Evolutionary conservation across 2,329 filamentous ascomycete genomes (phyloP), one percentile per base, ranked within the genome.

Genomic region (Fusarium nematophilum): DNA sequence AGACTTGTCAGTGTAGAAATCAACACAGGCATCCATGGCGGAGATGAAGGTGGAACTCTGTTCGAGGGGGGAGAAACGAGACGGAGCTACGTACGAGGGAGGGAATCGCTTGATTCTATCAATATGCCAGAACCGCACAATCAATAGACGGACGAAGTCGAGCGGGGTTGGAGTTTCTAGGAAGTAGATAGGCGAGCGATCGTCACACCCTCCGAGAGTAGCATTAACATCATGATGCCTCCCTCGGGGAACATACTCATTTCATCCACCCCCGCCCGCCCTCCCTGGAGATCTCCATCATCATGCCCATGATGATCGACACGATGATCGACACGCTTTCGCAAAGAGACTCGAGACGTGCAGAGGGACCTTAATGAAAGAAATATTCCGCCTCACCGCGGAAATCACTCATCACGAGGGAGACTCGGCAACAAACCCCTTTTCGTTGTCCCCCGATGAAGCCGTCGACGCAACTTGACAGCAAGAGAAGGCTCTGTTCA

Each of bases 301-400:
- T 15, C 42, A 50, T 52, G 37, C 10, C 17, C 9, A 37, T 17
- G 15, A 37, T 48, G 61, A 48, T 40, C 25, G 15, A 37, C 43
- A 62, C 17, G 34, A 33, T 47, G 48, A 64, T 64, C 61, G 48
- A 27, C 57, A 55, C 17, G 38, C 27, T 52, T 27, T 57, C 48
- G 30, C 30, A 33, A 46, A 29, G 18, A 17, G 30, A 53, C 40
- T 45, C 46, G 45, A 34, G 39, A 60, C 45, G 25, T 61, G 46
- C 56, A 53, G 59, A 57, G 59, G 61, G 59, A 63, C 59, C 39
- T 27, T n/a, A 43, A 37, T 62, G 56, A 64, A 64, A 54, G n/a
- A n/a, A n/a, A 62, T 57, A 42, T 52, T 44, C 21, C 36, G 60
- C 46, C 36, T 26, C 21, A 29, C 27, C 14, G 39, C 18, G 38